Conservation (phyloP, 768 basidiomycete species). For the Suillus ampliporus region DNA sequence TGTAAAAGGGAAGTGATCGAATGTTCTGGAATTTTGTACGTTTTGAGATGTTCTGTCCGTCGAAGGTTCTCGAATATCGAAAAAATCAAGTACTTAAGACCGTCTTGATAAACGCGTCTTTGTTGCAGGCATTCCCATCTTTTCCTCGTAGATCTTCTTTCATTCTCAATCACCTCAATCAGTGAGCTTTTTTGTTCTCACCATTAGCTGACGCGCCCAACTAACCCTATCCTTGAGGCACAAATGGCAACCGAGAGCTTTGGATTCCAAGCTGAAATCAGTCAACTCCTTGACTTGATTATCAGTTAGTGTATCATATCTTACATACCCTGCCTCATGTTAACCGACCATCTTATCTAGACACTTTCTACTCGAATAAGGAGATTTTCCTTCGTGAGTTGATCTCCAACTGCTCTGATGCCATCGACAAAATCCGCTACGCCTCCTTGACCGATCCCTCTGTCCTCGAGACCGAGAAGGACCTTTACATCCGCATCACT, state of each 20-base stretch:
- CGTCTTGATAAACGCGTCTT: constrained; percentile 25
- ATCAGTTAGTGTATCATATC: constrained; percentile 70
- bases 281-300: constrained; percentile 97
- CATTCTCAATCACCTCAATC: constrained; percentile 14
- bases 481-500: constrained; percentile 91
- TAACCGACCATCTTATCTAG: constrained; percentile 45
- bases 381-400: constrained; percentile 99
- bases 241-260: constrained; percentile 85
- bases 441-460: constrained; percentile 93
- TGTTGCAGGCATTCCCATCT: constrained; percentile 15
- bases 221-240: constrained; percentile 28
- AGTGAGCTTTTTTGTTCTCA: constrained; percentile 17
- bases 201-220: not conserved
- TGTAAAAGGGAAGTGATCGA: constrained; percentile 30
- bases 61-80: constrained; percentile 53
- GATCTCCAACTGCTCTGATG: constrained; percentile 97
- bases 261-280: constrained; percentile 99
- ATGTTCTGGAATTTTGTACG: constrained; percentile 39
- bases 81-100: constrained; percentile 42
- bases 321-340: constrained; percentile 10
- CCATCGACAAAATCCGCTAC: constrained; percentile 99
- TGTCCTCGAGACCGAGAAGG: constrained; percentile 88
- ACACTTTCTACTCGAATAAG: constrained; percentile 99
- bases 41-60: constrained; percentile 22
- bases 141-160: constrained; percentile 18